A percentile compares a stretch with the other conserved stretches of the same genome.
These are phyloP conservation scores for Citeromyces siamensis DNA, from an alignment of 1,139 yeast genomes.

Conservation along the genomic window DNA sequence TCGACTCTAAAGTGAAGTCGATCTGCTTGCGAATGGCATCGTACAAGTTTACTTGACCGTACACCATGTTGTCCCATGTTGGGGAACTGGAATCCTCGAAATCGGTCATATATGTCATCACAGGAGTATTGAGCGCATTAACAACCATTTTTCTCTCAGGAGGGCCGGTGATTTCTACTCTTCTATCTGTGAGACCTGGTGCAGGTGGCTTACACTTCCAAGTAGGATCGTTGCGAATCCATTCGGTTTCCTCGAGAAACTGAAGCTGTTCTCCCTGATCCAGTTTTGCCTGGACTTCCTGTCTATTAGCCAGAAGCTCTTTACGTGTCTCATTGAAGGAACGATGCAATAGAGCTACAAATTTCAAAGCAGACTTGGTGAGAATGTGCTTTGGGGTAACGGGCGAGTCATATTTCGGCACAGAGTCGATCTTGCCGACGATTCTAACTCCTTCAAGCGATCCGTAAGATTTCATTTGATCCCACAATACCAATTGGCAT, in stretches of 20 bases:
- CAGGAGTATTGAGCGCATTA: conserved; percentile 57
- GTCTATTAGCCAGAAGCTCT: conserved; percentile 47
- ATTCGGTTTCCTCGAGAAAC: conserved; percentile 59
- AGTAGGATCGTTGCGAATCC: conserved; percentile 58
- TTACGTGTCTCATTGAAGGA: conserved; percentile 52
- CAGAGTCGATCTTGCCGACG: conserved; percentile 47
- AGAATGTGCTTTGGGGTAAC: conserved; percentile 31
- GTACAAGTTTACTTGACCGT: conserved; percentile 44
- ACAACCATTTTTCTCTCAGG: conserved; percentile 66
- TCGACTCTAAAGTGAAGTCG: conserved; percentile 21
- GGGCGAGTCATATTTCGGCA: conserved; percentile 45
- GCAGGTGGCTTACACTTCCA: conserved; percentile 78
- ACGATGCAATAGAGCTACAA: conserved; percentile 62
- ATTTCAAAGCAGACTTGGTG: conserved; percentile 50
- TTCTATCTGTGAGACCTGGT: conserved; percentile 65
- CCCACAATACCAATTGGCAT: not conserved
- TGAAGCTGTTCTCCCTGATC: conserved; percentile 63
- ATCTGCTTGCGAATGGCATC: conserved; percentile 46
- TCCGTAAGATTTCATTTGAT: conserved; percentile 8
- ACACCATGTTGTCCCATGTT: conserved; percentile 45
- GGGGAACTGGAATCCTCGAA: conserved; percentile 58
- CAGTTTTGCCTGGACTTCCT: conserved; percentile 40
- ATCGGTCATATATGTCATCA: conserved; percentile 66
- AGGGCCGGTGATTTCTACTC: conserved; percentile 58
- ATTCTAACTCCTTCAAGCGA: conserved; percentile 51